These are phyloP conservation scores for Polygonum maritimum DNA, from an alignment of 148 eudicot genomes.

Conservation along the genomic window DNA sequence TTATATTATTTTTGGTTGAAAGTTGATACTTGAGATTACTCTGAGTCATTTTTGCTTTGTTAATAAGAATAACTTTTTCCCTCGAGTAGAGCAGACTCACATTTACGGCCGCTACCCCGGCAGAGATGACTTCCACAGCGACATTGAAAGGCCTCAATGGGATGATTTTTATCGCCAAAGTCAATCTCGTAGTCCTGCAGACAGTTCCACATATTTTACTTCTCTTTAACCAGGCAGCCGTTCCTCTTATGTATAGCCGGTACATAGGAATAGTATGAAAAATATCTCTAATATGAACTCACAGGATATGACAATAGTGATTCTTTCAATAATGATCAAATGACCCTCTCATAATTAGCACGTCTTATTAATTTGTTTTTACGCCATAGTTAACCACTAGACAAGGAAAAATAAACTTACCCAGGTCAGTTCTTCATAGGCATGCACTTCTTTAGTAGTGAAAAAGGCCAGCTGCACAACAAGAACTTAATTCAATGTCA, in stretches of 20 bases:
- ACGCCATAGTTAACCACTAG: not conserved
- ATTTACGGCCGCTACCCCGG: slow-evolving; percentile 27
- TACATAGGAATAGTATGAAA: not conserved
- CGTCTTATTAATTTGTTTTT: not conserved
- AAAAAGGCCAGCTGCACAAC: slow-evolving; percentile 62
- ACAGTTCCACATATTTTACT: not conserved
- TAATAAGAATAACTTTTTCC: not conserved
- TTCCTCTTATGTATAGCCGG: not conserved
- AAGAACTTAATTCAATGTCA: not conserved
- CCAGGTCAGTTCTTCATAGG: slow-evolving; percentile 62
- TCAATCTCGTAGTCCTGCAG: slow-evolving; percentile 60
- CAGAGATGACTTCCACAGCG: slow-evolving; percentile 42
- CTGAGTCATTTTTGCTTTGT: no score
- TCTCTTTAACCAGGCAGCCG: not conserved
- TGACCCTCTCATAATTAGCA: not conserved
- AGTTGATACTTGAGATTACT: no score
- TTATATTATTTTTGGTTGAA: no score
- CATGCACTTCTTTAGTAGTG: slow-evolving; percentile 40
- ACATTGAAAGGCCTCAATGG: slow-evolving; percentile 55
- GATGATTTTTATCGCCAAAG: slow-evolving; percentile 46
- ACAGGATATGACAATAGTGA: not conserved
- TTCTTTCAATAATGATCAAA: not conserved
- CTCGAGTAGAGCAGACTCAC: slow-evolving; percentile 16
- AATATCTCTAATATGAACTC: not conserved
- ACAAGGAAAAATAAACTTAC: slow-evolving; percentile 23